phyloP scores from a whole-genome alignment of 2,329 filamentous ascomycete genomes.

The Calonectria naviculata region DNA sequence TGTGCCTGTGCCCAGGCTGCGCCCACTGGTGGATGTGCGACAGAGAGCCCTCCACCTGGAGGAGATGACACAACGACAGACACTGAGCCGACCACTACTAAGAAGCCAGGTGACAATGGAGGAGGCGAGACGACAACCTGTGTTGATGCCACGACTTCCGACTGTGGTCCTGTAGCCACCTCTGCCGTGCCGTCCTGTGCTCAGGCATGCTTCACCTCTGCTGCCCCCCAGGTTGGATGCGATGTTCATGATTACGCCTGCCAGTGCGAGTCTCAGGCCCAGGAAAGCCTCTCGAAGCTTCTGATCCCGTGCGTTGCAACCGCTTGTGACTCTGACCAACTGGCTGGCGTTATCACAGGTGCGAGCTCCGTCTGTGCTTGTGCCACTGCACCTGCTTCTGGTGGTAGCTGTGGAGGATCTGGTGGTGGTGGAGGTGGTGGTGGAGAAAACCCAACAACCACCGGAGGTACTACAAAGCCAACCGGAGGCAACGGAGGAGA shows the following conservation, averaged over 20 bases:
- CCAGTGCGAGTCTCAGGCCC: slow-evolving; percentile 39
- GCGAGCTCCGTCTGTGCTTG: slow-evolving; percentile 38
- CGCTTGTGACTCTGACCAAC: slow-evolving; percentile 34
- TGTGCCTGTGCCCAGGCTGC: slow-evolving; percentile 5
- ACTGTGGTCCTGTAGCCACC: slow-evolving; percentile 41
- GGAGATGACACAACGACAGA: neutral
- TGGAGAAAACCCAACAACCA: slow-evolving; percentile 4
- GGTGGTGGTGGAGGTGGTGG: neutral
- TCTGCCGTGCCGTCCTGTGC: slow-evolving; percentile 41
- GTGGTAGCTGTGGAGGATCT: slow-evolving; percentile 12
- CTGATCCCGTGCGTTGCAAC: slow-evolving; percentile 44
- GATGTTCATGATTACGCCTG: slow-evolving; percentile 40
- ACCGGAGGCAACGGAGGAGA: slow-evolving; percentile 14
- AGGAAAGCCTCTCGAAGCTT: slow-evolving; percentile 34
- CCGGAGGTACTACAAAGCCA: neutral
- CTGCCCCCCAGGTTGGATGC: slow-evolving; percentile 40
- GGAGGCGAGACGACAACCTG: slow-evolving; percentile 20
- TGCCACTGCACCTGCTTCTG: slow-evolving; percentile 17
- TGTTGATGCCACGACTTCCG: slow-evolving; percentile 15
- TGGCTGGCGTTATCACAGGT: slow-evolving; percentile 42
- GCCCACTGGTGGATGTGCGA: neutral
- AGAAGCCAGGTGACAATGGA: neutral
- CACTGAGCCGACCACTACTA: neutral
- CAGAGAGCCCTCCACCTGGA: neutral
- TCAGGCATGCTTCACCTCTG: slow-evolving; percentile 40